Base-by-base conservation (phyloP, 306 rosid genomes). In the Erythrophleum fordii region DNA sequence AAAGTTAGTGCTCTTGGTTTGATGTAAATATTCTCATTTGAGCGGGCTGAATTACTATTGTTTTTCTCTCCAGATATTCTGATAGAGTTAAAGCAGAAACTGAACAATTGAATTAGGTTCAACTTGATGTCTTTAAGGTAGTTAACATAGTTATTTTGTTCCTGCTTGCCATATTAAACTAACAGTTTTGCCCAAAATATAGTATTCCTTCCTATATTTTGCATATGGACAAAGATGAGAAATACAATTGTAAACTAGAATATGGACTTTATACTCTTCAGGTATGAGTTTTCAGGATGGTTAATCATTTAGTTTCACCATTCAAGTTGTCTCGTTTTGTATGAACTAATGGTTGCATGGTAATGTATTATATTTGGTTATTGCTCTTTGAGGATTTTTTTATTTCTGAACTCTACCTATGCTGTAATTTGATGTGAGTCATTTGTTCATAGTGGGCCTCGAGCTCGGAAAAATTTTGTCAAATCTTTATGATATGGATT, bases 241-340 rank as follows among this genome's bases (percentile, higher is more conserved):
- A 86, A 87, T 95, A 95, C 92, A 95, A 93, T 42, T 91, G 93
- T 42, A 95, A 87, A 80, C 88, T 95, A 75, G 99, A 95, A 81
- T 88, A 97, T 84, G 97, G 99, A 75, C 99, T 95, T 79, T 95
- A 92, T 81, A 95, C 97, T 41, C 95, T 95, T 80, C 99, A 95
- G 95, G 99, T 89, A 76, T 80, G 86, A 60, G 17, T 78, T 79
- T 65, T 52, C 20, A 2, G 41, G 69, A 83, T 75, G 39, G 56
- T 9, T 42, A 29, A n/a, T 17, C 42, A 4, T 22, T n/a, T n/a
- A 41, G 16, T 20, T 46, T 61, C 42, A 35, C 66, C 11, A 61
- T 72, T 49, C 1, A 69, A 52, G n/a, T 78, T 45, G 37, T 26
- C 46, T n/a, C 41, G 37, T 39, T 5, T 22, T 14, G 7, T 31